Conservation (phyloP, 1,139 yeast genomes). For the Geotrichum restrictum region DNA sequence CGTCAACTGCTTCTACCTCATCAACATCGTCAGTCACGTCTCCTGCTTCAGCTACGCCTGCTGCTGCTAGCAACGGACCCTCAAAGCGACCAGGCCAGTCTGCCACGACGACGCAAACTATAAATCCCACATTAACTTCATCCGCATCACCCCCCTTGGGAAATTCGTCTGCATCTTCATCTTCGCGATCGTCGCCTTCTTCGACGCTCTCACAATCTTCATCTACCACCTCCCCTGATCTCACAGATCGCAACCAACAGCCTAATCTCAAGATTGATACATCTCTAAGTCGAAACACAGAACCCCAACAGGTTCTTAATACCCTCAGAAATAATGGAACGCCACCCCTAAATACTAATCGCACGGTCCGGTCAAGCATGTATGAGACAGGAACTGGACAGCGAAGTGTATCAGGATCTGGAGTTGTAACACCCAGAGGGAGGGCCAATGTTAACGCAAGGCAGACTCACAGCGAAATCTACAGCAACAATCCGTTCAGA, state of each 20-base stretch:
- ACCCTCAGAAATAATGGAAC: not conserved
- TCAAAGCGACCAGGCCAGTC: not conserved
- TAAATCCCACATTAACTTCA: not conserved
- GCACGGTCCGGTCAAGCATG: slow-evolving; percentile 1
- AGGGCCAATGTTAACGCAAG: not conserved
- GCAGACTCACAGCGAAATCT: slow-evolving; percentile 6
- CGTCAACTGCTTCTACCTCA: not conserved
- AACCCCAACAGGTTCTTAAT: not conserved
- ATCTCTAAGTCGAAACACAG: not conserved
- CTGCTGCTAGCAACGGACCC: not conserved
- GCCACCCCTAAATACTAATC: slow-evolving; percentile 2
- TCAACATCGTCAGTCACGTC: not conserved
- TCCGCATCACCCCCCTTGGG: slow-evolving; percentile 1
- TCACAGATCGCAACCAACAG: slow-evolving; percentile 1
- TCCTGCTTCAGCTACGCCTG: not conserved
- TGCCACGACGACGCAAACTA: not conserved
- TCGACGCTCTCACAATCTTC: slow-evolving; percentile 1
- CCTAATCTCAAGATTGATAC: not conserved
- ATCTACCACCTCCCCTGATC: slow-evolving; percentile 11
- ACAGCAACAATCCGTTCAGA: slow-evolving; percentile 9
- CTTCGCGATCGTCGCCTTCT: slow-evolving; percentile 7
- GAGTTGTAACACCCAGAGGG: not conserved
- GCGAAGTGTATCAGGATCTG: not conserved
- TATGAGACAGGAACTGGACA: slow-evolving; percentile 2
- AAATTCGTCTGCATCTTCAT: not conserved